These are phyloP conservation scores for Setaria italica DNA, from an alignment of 202 grass and related monocot species.

Conservation along the genomic window DNA sequence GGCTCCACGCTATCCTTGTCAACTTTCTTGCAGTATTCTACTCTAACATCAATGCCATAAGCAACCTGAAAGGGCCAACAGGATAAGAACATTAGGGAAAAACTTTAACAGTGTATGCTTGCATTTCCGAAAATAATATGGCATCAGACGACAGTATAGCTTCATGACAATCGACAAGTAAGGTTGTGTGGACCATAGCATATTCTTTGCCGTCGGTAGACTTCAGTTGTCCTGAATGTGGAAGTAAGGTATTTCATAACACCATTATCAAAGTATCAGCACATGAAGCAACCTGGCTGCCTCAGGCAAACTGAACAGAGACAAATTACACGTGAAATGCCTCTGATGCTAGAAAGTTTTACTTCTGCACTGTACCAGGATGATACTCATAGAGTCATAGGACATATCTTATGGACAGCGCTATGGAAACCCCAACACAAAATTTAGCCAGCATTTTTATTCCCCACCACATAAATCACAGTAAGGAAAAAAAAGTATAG, in stretches of 20 bases:
- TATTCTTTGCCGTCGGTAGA: neutral
- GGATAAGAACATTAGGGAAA: neutral
- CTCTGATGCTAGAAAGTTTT: conserved; percentile 4
- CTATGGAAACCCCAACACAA: neutral
- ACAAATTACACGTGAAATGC: conserved; percentile 24
- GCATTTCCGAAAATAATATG: neutral
- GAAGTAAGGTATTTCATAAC: conserved; percentile 37
- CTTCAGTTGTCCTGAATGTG: conserved; percentile 11
- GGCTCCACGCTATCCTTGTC: neutral
- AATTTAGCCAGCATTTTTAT: conserved; percentile 5
- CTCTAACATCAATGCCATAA: conserved; percentile 37
- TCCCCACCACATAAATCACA: conserved; percentile 19
- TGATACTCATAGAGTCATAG: neutral
- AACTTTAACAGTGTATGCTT: neutral
- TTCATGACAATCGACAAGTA: conserved; percentile 21
- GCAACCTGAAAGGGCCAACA: conserved; percentile 39
- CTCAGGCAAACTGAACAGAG: conserved; percentile 18
- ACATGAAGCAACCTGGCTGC: conserved; percentile 28
- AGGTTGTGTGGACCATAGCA: conserved; percentile 18
- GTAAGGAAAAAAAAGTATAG: neutral
- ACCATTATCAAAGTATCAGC: conserved; percentile 17
- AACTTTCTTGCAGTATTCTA: conserved; percentile 30
- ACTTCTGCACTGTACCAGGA: conserved; percentile 21
- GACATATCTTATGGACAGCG: conserved; percentile 19
- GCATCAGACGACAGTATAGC: conserved; percentile 7